Conservation (phyloP, 225 moss, liverwort and hornwort species). For the Marchantia polymorpha region DNA sequence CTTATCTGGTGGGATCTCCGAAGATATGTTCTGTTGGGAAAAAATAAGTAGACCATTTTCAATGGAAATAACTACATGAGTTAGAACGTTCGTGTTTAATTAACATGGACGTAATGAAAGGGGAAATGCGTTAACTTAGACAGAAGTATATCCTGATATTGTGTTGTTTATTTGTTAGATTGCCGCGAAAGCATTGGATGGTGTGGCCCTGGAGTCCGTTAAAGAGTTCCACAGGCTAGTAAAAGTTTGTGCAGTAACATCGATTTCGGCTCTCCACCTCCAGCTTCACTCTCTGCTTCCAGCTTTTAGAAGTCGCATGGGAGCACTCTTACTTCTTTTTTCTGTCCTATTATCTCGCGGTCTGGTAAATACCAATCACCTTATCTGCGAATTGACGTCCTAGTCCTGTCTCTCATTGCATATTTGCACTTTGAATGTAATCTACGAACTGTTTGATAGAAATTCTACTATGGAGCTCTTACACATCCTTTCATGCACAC, state of each 20-base stretch:
- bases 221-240: conserved; percentile 81
- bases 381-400: neutral
- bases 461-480: neutral
- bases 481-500: neutral
- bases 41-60: no score
- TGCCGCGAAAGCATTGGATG: conserved; percentile 80
- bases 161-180: conserved; percentile 36
- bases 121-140: neutral
- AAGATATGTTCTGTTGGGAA: no score
- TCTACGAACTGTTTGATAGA: neutral
- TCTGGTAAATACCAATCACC: conserved; percentile 57
- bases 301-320: conserved; percentile 96
- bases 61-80: no score
- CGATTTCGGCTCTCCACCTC: conserved; percentile 64
- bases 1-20: no score
- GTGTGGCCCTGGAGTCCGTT: conserved; percentile 71
- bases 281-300: conserved; percentile 67
- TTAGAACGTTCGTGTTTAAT: neutral
- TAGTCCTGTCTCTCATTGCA: neutral
- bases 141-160: neutral
- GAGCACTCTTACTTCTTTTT: conserved; percentile 82
- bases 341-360: conserved; percentile 90
- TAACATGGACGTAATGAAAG: neutral
- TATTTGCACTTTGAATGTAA: neutral
- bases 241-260: conserved; percentile 67